Percentiles rank a stretch among this genome's conserved stretches.
Conservation (phyloP, 495 filamentous ascomycete species). For the Alectoria sarmentosa region DNA sequence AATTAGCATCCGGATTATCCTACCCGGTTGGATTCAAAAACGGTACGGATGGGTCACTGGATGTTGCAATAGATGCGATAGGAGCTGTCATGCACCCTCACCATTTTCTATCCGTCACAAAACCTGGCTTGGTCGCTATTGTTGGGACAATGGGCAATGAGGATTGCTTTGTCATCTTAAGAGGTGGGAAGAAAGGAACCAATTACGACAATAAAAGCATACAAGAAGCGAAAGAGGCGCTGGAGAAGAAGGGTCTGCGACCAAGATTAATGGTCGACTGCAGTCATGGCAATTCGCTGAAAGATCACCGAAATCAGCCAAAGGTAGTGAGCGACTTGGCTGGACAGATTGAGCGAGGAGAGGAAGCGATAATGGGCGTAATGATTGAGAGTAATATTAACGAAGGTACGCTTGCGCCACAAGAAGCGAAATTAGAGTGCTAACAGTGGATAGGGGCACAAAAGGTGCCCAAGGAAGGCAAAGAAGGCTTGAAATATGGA, state of each 20-base stretch:
- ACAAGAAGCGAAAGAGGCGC: conserved; percentile 64
- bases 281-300: conserved; percentile 72
- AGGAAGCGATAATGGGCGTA: conserved; percentile 84
- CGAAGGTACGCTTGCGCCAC: conserved; percentile 54
- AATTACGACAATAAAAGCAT: conserved; percentile 89
- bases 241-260: conserved; percentile 79
- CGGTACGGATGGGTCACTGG: conserved; percentile 89
- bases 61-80: conserved; percentile 94
- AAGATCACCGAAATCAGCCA: conserved; percentile 79
- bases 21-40: conserved; percentile 99
- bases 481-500: conserved; percentile 72
- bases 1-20: conserved; percentile 91
- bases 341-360: conserved; percentile 79
- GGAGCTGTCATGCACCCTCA: conserved; percentile 85
- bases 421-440: neutral
- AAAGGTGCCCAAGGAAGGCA: conserved; percentile 83
- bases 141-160: conserved; percentile 89
- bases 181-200: conserved; percentile 86
- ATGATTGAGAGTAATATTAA: conserved; percentile 99
- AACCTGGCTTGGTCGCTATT: conserved; percentile 93
- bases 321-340: conserved; percentile 76
- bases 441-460: conserved; percentile 41
- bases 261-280: conserved; percentile 97
- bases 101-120: conserved; percentile 99
- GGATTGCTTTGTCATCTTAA: conserved; percentile 93